Conservation (phyloP, 2,329 filamentous ascomycete species). For the Zymoseptoria pseudotritici region DNA sequence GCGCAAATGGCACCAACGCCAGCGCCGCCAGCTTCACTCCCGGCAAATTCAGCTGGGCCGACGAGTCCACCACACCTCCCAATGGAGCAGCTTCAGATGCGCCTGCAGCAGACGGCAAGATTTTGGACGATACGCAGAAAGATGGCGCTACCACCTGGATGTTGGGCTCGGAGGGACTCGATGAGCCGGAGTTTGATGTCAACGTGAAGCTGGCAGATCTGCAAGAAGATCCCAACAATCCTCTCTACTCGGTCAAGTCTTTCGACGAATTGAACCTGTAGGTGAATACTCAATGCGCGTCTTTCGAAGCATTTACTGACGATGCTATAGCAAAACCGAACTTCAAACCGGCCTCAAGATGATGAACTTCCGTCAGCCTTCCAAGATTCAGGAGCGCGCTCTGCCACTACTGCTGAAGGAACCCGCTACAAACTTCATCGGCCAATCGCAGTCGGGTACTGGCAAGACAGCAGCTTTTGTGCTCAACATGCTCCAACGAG, state of each 20-base stretch:
- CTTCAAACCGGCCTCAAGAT: slow-evolving; percentile 70
- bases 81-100: slow-evolving; percentile 11
- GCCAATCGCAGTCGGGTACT: slow-evolving; percentile 97
- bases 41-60: slow-evolving; percentile 29
- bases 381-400: slow-evolving; percentile 94
- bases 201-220: slow-evolving; percentile 88
- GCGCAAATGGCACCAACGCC: slow-evolving; percentile 15
- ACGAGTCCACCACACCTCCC: slow-evolving; percentile 22
- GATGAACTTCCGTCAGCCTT: slow-evolving; percentile 89
- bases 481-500: slow-evolving; percentile 78
- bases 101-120: slow-evolving; percentile 8
- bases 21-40: slow-evolving; percentile 8
- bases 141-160: slow-evolving; percentile 42
- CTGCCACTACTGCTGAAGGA: slow-evolving; percentile 79
- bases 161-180: slow-evolving; percentile 38
- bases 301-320: slow-evolving; percentile 8
- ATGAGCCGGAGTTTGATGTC: slow-evolving; percentile 77
- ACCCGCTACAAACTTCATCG: slow-evolving; percentile 90
- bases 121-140: slow-evolving; percentile 20
- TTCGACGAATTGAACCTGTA: slow-evolving; percentile 85
- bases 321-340: slow-evolving; percentile 42
- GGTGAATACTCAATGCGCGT: slow-evolving; percentile 31
- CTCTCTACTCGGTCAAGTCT: slow-evolving; percentile 72
- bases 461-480: slow-evolving; percentile 97
- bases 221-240: slow-evolving; percentile 77